Evolutionary conservation across 176 grass and related monocot species (phyloP), one percentile per base, ranked within the genome.

Genomic region (Bonia amplexicaulis): DNA sequence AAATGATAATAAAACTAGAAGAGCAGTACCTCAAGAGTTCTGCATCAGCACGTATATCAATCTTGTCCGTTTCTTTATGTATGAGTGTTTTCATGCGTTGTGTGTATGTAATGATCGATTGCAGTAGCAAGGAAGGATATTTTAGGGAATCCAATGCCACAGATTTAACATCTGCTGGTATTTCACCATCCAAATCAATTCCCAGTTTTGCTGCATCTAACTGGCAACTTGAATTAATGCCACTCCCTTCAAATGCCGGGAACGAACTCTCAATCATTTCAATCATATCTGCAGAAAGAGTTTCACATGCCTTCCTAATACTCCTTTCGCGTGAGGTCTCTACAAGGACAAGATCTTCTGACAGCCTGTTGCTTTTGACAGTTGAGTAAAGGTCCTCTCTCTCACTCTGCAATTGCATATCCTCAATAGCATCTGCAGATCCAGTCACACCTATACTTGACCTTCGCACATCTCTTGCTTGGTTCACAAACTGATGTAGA

Each of bases 21-120:
- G 11, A 73, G 53, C 66, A 82, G 76, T 96, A 99, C 96, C 96
- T 99, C 80, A 99, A 87, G 23, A 96, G 81, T 90, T 99, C 96
- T 58, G 93, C 93, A 86, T 96, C 96, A 78, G 91, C 93, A 45
- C 90, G 88, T 85, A 96, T 96, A 62, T 99, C 93, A 73, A 99
- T 94, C 81, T 96, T 99, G 49, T 96, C 96, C 13, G 86, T 99
- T 93, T 99, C 96, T 89, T 88, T 90, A 79, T 89, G 96, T 84
- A 99, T 88, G 74, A 96, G 77, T 79, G 82, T 86, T 83, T 86
- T 96, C 80, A 94, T 87, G 54, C 88, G 90, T 71, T 77, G 81
- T 78, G 91, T 90, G 82, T 94, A 92, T 23, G 83, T 90, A 89
- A 89, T 94, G 85, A 99, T 52, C 10, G 93, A 89, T 73, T 99